Base-by-base conservation (phyloP, 163 green algal species). In the Coccomyxa subellipsoidea region DNA sequence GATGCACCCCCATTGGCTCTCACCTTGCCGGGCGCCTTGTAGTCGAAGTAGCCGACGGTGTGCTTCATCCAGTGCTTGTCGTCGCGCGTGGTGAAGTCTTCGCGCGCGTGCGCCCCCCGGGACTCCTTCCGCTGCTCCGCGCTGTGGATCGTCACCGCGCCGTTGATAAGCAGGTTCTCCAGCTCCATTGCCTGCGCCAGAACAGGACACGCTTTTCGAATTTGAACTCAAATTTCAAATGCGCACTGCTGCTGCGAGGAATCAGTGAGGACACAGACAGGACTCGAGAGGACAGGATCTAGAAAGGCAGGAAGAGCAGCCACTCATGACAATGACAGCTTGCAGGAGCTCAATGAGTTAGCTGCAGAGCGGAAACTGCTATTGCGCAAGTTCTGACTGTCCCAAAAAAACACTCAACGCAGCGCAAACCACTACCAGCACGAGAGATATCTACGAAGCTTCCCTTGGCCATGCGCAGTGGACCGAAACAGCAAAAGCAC, bases 11-110 rank as follows among this genome's bases (percentile, higher is more conserved):
- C n/a, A 29, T 34, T 54, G 54, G 34, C 15, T 27, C 38, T 40
- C 77, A 47, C 66, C 77, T 39, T 69, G 77, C 39, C 34, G 31
- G 36, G 39, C 25, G 66, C 78, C 31, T 54, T 21, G 79, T 83
- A 86, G 73, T 96, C 89, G 81, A 93, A 95, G 85, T 90, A 97
- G 32, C 90, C 96, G 7, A 99, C 82, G 8, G 96, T 97, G 93
- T 99, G 97, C 92, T 98, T 99, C 91, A 99, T 99, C 96, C 96
- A 99, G 35, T 95, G 80, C 71, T 95, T 87, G 87, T 99, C 94
- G 73, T 98, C 89, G 75, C 95, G 93, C 36, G 94, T 80, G 7
- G 88, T 79, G 85, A 98, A 99, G 92, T 99, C 96, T 89, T 99
- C 96, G 38, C 94, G 93, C 25, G 95, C 92, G 85, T 99, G 97